Base-by-base conservation (phyloP, 164 flowering plant species). In the Magnolia changhungtana region DNA sequence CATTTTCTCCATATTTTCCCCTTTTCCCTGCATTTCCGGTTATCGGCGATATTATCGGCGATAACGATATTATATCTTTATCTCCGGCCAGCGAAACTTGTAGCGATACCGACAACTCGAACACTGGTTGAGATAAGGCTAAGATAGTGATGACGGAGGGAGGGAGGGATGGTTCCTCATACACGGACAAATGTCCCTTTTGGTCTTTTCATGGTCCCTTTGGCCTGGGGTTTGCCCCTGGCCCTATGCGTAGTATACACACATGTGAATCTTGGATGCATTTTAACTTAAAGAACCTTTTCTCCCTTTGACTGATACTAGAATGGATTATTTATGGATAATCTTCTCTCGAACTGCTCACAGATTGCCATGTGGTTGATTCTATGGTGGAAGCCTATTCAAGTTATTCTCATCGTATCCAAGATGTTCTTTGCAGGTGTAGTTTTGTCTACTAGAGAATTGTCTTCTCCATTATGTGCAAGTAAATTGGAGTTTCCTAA, bases 391-490 rank as follows among this genome's bases (percentile, higher is more conserved):
- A 90, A 90, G 82, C 95, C 93, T 69, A 59, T 86, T 71, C 89
- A 71, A 19, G 65, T 82, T 49, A 52, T 90, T 75, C 64, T 86
- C 50, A 78, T 87, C 82, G 77, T 93, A 51, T 91, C 98, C 71
- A 95, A 93, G 89, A 82, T 90, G 87, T 93, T 95, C 87, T 92
- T 95, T 81, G 95, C 98, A 83, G 95, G 95, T 90, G 71, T 66
- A 49, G 45, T 50, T 72, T 29, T 23, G 45, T 66, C 68, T 23
- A 61, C 52, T 19, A 72, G 7, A 51, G 49, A 63, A 21, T 65
- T 49, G 29, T 72, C n/a, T 14, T 29, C 13, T 68, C 2, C 8
- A 4, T 68, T 68, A 16, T 68, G 49, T 31, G 16, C 23, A 65
- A 20, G 50, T 4, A 13, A 27, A 31, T 16, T 9, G 61, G 18